Evolutionary conservation across 2,329 filamentous ascomycete species (phyloP).

Genomic region (Cercospora beticola): DNA sequence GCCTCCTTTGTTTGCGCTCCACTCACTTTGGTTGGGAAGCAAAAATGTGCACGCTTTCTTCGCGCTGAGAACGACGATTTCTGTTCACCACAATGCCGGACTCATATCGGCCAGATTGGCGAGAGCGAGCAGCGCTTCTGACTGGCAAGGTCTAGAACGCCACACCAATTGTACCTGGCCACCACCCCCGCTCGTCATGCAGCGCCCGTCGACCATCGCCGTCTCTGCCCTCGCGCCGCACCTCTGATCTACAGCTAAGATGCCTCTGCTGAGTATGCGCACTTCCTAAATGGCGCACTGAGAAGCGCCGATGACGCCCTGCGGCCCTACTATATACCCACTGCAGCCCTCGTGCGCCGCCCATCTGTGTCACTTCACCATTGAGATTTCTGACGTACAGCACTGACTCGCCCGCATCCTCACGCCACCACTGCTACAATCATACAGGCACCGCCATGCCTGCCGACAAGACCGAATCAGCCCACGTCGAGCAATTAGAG

Average conservation of each 20-base stretch:
- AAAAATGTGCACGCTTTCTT: conserved; percentile 4
- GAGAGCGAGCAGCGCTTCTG: background rate
- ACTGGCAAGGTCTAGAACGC: conserved; percentile 14
- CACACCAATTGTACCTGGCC: conserved; percentile 7
- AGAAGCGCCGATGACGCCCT: conserved; percentile 4
- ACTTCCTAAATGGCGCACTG: background rate
- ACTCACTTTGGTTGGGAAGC: conserved; percentile 5
- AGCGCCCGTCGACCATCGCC: background rate
- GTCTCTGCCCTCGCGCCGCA: background rate
- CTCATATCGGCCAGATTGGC: conserved; percentile 10
- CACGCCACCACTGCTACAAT: background rate
- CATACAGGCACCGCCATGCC: conserved; percentile 19
- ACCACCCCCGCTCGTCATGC: conserved; percentile 5
- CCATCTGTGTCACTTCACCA: background rate
- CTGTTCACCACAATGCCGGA: conserved; percentile 15
- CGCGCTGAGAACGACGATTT: conserved; percentile 15
- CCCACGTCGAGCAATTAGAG: conserved; percentile 29
- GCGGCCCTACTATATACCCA: background rate
- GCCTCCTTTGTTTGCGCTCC: background rate
- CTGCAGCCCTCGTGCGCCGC: background rate
- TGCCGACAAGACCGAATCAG: conserved; percentile 22
- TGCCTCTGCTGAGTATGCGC: background rate
- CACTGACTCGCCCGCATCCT: background rate
- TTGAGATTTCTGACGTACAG: background rate
- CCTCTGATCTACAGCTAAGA: background rate